phyloP scores from a whole-genome alignment of 768 basidiomycete genomes.

The Termitomyces titanicus region DNA sequence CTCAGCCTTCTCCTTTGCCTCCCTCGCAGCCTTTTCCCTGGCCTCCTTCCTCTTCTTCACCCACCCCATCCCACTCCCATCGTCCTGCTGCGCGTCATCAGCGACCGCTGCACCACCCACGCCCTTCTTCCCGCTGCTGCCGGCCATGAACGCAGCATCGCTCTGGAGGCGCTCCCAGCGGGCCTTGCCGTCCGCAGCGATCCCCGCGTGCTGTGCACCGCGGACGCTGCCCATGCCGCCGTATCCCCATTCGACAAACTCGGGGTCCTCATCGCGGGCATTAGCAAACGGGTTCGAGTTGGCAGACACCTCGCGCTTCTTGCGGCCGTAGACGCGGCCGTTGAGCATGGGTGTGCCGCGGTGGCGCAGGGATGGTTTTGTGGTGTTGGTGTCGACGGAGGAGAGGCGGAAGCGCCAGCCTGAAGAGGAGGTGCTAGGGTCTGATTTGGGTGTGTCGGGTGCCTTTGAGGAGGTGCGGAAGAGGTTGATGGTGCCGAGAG shows the following conservation, averaged over 20 bases:
- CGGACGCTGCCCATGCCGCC: conserved; percentile 75
- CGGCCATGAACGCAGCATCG: conserved; percentile 16
- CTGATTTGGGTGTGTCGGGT: not conserved
- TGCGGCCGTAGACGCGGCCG: conserved; percentile 74
- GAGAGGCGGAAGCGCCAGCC: not conserved
- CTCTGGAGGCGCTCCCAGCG: conserved; percentile 35
- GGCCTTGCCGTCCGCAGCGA: conserved; percentile 28
- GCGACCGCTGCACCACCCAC: conserved; percentile 23
- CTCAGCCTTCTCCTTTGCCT: conserved; percentile 15
- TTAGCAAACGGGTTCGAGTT: conserved; percentile 60
- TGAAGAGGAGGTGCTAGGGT: not conserved
- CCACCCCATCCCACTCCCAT: conserved; percentile 88
- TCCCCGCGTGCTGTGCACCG: conserved; percentile 25
- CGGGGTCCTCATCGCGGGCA: conserved; percentile 65
- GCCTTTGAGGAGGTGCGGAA: not conserved
- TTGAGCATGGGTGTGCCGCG: conserved; percentile 69
- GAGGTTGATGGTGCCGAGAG: not conserved
- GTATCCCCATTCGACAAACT: conserved; percentile 92
- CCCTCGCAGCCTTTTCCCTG: conserved; percentile 30
- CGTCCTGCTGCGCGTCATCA: conserved; percentile 74
- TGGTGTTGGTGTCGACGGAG: not conserved
- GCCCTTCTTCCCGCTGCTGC: conserved; percentile 25
- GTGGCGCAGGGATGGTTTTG: not conserved
- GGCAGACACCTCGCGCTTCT: conserved; percentile 23
- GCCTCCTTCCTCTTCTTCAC: conserved; percentile 55